Base-by-base conservation (phyloP, 345 rosid species). In the Salix caprea region DNA sequence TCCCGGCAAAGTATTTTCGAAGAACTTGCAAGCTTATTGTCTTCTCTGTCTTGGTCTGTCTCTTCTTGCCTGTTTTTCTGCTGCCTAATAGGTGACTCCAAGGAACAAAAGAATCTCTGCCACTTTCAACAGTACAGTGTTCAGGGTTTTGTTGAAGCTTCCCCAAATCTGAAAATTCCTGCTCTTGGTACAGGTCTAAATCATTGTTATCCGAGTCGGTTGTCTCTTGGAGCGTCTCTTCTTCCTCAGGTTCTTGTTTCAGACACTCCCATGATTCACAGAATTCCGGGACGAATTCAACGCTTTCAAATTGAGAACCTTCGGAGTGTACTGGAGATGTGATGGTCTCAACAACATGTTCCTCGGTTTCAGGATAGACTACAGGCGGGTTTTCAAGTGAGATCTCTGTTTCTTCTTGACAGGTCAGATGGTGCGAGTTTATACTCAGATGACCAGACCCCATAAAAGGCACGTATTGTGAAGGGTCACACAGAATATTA, bases 181-280 rank as follows among this genome's bases (percentile, higher is more conserved):
- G 80, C 68, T 80, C 72, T 65, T 76, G 74, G 71, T 56, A 61
- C 44, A 72, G 65, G 60, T 79, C 88, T 65, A 71, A 34, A 72
- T 74, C 81, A 75, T 73, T 73, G 67, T 87, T 76, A 76, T 86
- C 88, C 92, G 85, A 82, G 46, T 82, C 79, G 46, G 84, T 74
- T 70, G 80, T 83, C 80, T 85, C 68, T 79, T 81, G 87, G 80
- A 90, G 86, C 44, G 23, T n/a, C 64, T 58, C 64, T 58, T 86
- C 94, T 85, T 89, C 94, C 72, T 82, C 86, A 2, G 86, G 87
- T 65, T 88, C 84, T 30, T 71, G 88, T 79, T 88, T 83, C 69
- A 81, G 86, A 74, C 74, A 83, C 69, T 88, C 94, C 89, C 88
- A 87, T 23, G 91, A 89, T 50, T 87, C 84, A 67, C 89, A 84